Percentiles rank a stretch among this genome's conserved stretches.
phyloP scores from a whole-genome alignment of 2,329 filamentous ascomycete genomes.

The Sodiomyces alkalinus region DNA sequence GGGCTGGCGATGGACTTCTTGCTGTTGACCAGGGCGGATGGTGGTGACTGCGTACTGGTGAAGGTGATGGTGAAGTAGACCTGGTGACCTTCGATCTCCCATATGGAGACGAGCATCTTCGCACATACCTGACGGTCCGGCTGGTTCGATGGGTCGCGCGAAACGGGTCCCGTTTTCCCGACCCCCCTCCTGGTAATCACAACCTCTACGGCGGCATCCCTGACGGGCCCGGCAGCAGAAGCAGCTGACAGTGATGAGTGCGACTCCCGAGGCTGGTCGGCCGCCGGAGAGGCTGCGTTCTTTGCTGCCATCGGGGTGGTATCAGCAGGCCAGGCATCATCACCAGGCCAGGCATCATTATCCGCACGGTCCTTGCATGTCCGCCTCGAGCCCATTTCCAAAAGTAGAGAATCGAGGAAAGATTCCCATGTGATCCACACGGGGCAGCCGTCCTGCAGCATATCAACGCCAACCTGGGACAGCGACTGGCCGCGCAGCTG shows the following conservation, averaged over 20 bases:
- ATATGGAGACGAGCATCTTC: conserved; percentile 65
- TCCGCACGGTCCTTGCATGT: conserved; percentile 5
- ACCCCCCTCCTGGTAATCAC: conserved; percentile 39
- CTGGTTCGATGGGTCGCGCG: conserved; percentile 18
- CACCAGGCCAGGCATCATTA: too few species aligned
- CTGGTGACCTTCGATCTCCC: conserved; percentile 50
- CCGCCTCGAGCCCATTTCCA: conserved; percentile 21
- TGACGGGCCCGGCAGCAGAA: conserved; percentile 18
- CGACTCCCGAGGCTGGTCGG: conserved; percentile 14
- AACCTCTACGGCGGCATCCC: conserved; percentile 54
- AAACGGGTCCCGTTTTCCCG: conserved; percentile 21
- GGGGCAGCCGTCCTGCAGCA: conserved; percentile 51
- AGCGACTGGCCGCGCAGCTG: conserved; percentile 49
- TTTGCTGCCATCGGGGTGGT: too few species aligned
- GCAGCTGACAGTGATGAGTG: too few species aligned
- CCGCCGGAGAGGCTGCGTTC: background rate
- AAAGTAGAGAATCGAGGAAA: conserved; percentile 38
- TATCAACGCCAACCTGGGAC: conserved; percentile 56
- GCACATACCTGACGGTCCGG: conserved; percentile 36
- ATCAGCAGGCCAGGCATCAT: too few species aligned
- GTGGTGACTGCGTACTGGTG: conserved; percentile 38
- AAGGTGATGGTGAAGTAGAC: conserved; percentile 64
- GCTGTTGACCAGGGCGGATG: conserved; percentile 15
- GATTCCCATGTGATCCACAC: conserved; percentile 44
- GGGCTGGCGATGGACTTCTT: conserved; percentile 23